Percentiles rank a stretch among this genome's conserved stretches.
phyloP scores from a whole-genome alignment of 106 monocot species.

The Amphibolis antarctica region DNA sequence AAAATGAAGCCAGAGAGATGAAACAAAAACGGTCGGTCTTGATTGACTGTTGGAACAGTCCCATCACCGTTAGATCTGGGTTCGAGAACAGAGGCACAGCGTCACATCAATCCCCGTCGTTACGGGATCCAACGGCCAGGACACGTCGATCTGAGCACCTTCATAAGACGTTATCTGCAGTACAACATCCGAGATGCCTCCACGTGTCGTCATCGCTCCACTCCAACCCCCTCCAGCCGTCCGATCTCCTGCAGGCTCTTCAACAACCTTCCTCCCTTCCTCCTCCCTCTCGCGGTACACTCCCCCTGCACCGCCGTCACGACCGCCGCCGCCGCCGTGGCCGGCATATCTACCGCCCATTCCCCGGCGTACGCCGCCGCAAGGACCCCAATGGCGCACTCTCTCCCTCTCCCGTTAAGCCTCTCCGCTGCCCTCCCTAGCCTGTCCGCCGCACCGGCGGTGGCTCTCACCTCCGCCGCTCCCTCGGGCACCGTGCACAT shows the following conservation, averaged over 20 bases:
- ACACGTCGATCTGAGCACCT: neutral
- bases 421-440: slow-evolving; percentile 47
- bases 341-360: slow-evolving; percentile 30
- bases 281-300: slow-evolving; percentile 60
- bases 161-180: neutral
- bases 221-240: slow-evolving; percentile 42
- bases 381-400: slow-evolving; percentile 75
- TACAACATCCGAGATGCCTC: neutral
- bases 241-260: slow-evolving; percentile 54
- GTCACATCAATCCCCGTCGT: too few relatives aligned
- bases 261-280: slow-evolving; percentile 71
- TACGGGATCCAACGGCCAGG: slow-evolving; percentile 1
- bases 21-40: too few relatives aligned
- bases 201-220: slow-evolving; percentile 13
- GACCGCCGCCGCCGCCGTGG: slow-evolving; percentile 60
- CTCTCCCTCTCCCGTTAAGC: slow-evolving; percentile 70
- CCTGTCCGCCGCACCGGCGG: slow-evolving; percentile 20
- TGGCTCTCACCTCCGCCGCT: slow-evolving; percentile 37
- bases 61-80: too few relatives aligned
- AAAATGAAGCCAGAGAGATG: too few relatives aligned
- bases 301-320: slow-evolving; percentile 79
- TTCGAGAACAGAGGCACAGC: too few relatives aligned
- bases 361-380: slow-evolving; percentile 52
- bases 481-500: slow-evolving; percentile 67
- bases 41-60: too few relatives aligned